Percentiles rank a stretch among this genome's conserved stretches.
These are phyloP conservation scores for Cyberlindnera sargentensis DNA, from an alignment of 805 yeast species.

Conservation along the genomic window DNA sequence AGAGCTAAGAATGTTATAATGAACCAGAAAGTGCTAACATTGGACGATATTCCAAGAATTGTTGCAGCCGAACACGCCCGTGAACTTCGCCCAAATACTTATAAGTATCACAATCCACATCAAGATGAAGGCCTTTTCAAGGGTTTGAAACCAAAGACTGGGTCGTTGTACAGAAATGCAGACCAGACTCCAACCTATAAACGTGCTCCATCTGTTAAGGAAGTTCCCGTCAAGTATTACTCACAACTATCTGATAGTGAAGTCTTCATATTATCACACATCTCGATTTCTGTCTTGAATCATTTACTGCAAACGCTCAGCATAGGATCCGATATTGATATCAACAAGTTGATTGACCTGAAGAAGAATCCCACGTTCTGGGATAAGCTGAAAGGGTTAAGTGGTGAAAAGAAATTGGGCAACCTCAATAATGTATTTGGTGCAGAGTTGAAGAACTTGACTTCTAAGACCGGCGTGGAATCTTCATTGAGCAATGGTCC, in stretches of 20 bases:
- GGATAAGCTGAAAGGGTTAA: constrained; percentile 31
- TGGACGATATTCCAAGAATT: constrained; percentile 94
- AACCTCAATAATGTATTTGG: constrained; percentile 58
- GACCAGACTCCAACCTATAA: not conserved
- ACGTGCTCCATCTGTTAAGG: constrained; percentile 11
- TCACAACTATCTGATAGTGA: constrained; percentile 57
- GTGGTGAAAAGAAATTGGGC: constrained; percentile 17
- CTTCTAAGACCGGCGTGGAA: constrained; percentile 69
- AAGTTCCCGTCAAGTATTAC: constrained; percentile 38
- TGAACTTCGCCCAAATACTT: constrained; percentile 88
- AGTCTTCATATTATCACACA: constrained; percentile 49
- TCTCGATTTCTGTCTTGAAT: constrained; percentile 48
- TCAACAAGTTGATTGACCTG: constrained; percentile 23
- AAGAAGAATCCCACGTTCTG: constrained; percentile 36
- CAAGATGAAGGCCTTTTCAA: constrained; percentile 17
- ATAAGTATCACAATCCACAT: constrained; percentile 59
- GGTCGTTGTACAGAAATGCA: constrained; percentile 10
- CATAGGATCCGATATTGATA: constrained; percentile 32
- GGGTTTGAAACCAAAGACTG: constrained; percentile 15
- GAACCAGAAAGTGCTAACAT: constrained; percentile 77
- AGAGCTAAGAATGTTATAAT: constrained; percentile 67
- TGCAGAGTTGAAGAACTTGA: constrained; percentile 59
- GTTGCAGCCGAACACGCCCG: constrained; percentile 97
- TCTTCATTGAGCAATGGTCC: constrained; percentile 84
- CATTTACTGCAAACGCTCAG: constrained; percentile 20